Evolutionary conservation across 495 filamentous ascomycete species (phyloP), one percentile per base, ranked within the genome.

Genomic region (Tetracladium setigerum): DNA sequence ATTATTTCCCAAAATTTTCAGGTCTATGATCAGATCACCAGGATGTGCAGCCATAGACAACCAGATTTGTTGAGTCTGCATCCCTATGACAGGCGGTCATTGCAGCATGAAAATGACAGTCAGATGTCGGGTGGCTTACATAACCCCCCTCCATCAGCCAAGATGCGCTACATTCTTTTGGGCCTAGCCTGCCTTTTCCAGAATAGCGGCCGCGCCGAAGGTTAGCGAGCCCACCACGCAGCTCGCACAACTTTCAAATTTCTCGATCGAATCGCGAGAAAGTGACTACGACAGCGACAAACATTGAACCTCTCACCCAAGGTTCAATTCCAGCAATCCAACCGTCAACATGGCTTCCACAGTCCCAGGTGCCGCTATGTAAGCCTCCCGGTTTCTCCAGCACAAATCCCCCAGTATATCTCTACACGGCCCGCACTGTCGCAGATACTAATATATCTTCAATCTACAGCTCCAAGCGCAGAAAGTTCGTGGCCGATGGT

Each of bases 401-500:
- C 30, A 22, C 24, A 41, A 15, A 18, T 17, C 43, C 37, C 19
- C 15, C 6, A 17, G 40, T 11, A 11, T 30, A 42, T 38, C 44
- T 49, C 22, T 5, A 35, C 34, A 18, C 10, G 4, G 18, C 6
- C 14, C 18, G 36, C 8, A 38, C 34, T 47, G 44, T n/a, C n/a
- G n/a, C n/a, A n/a, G n/a, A n/a, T n/a, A 36, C 14, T 35, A 41
- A 34, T 13, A 41, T 60, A 56, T 18, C n/a, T 10, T 30, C 9
- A 35, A 37, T 31, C 36, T 56, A 57, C 57, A 87, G 84, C 72
- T 96, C 91, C 66, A 98, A 98, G 86, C 83, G 89, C 68, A 84
- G 92, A 76, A 98, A 98, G 86, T 98, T 98, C 81, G 90, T 97
- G 71, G 94, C 94, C 65, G 94, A 97, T 72, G 94, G 92, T 77